These are phyloP conservation scores for Vigna angularis DNA, from an alignment of 306 rosid genomes.

Conservation along the genomic window DNA sequence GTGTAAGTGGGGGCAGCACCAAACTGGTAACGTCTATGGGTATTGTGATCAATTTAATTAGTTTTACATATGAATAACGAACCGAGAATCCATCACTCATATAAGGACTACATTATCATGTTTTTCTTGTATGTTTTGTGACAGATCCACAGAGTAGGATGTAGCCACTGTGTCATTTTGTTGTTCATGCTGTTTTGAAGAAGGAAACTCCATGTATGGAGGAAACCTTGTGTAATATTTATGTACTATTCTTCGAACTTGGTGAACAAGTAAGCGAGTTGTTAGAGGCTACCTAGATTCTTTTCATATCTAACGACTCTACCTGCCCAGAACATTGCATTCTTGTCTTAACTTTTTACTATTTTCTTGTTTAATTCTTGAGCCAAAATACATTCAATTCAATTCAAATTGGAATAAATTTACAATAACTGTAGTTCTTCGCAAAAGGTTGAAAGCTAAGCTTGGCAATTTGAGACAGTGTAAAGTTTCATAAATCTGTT, in stretches of 20 bases:
- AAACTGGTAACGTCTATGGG: background rate
- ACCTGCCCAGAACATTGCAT: slow-evolving; percentile 10
- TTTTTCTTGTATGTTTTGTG: background rate
- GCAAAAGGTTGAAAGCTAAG: slow-evolving; percentile 6
- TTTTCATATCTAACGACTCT: background rate
- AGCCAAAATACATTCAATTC: background rate
- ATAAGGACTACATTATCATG: background rate
- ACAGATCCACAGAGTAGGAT: background rate
- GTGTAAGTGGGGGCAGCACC: background rate
- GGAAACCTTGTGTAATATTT: background rate
- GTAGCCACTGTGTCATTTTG: background rate
- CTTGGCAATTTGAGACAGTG: slow-evolving; percentile 29
- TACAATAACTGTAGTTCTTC: slow-evolving; percentile 9
- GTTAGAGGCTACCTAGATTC: slow-evolving; percentile 18
- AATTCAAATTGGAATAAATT: slow-evolving; percentile 18
- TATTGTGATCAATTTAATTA: no score
- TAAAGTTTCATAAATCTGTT: slow-evolving; percentile 42
- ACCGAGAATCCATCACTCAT: background rate
- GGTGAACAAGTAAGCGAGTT: background rate
- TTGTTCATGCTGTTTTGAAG: background rate
- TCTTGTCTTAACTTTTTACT: background rate
- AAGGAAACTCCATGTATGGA: background rate
- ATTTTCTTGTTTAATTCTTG: background rate
- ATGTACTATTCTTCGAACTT: background rate
- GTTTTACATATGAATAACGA: background rate